Conservation (phyloP, 495 filamentous ascomycete species). For the Viridothelium virens region DNA sequence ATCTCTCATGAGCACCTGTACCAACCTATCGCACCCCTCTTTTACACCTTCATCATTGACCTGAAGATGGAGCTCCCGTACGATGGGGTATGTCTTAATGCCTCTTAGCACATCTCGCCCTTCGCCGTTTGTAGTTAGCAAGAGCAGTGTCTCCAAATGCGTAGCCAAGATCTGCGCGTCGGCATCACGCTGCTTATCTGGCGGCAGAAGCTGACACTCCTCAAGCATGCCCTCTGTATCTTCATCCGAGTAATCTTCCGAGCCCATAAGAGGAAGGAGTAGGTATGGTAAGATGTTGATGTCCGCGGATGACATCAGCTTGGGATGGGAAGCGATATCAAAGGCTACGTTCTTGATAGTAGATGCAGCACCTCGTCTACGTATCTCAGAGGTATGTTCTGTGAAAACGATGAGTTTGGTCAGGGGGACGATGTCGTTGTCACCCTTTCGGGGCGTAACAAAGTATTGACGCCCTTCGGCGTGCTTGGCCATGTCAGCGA, state of each 20-base stretch:
- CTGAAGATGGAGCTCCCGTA: constrained; percentile 75
- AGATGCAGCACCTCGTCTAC: constrained; percentile 82
- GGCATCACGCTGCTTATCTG: constrained; percentile 75
- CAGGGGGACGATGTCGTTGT: constrained; percentile 62
- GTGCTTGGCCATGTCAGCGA: constrained; percentile 79
- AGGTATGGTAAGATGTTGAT: constrained; percentile 78
- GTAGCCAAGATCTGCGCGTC: constrained; percentile 69
- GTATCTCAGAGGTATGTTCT: constrained; percentile 68
- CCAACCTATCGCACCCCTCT: constrained; percentile 80
- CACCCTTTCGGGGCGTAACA: constrained; percentile 61
- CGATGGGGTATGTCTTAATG: constrained; percentile 78
- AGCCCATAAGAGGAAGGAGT: constrained; percentile 58
- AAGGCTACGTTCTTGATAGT: constrained; percentile 83
- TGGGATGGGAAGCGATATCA: constrained; percentile 60
- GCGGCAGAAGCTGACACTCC: constrained; percentile 78
- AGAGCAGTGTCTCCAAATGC: constrained; percentile 76
- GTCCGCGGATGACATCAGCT: constrained; percentile 49
- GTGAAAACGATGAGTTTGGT: constrained; percentile 90
- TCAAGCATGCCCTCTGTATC: constrained; percentile 74
- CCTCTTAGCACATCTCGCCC: constrained; percentile 65
- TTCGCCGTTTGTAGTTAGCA: constrained; percentile 70
- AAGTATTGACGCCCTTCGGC: constrained; percentile 70
- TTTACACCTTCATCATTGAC: constrained; percentile 73
- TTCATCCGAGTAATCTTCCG: constrained; percentile 51
- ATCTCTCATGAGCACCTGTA: constrained; percentile 86